These are phyloP conservation scores for Nicotiana paniculata DNA, from an alignment of 257 asterid species.

Conservation along the genomic window DNA sequence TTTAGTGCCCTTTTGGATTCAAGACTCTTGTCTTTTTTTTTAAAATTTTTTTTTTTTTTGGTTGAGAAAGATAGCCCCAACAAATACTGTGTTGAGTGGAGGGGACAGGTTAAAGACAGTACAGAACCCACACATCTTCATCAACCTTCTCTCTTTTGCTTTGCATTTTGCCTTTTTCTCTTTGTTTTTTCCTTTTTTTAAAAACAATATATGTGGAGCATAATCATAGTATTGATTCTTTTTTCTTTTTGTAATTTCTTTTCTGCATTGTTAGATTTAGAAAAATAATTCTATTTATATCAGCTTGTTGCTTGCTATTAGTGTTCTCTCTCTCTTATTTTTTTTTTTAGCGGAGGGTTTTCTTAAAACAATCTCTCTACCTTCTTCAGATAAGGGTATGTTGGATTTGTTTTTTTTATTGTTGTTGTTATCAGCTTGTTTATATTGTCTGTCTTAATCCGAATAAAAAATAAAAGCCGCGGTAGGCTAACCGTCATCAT, in stretches of 20 bases:
- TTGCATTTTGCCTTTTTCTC: slow-evolving; percentile 11
- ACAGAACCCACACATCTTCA: slow-evolving; percentile 80
- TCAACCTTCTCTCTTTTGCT: slow-evolving; percentile 22
- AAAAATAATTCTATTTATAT: too few relatives aligned
- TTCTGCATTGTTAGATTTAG: background rate
- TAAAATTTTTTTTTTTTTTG: background rate
- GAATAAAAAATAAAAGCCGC: too few relatives aligned
- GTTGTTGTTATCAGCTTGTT: too few relatives aligned
- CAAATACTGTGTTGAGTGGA: slow-evolving; percentile 61
- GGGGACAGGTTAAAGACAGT: slow-evolving; percentile 94
- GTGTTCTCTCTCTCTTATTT: too few relatives aligned
- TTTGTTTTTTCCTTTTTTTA: slow-evolving; percentile 6
- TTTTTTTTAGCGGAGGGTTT: too few relatives aligned
- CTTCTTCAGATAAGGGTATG: too few relatives aligned
- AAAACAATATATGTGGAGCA: background rate
- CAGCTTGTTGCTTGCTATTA: too few relatives aligned
- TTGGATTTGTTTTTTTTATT: too few relatives aligned
- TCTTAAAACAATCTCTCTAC: too few relatives aligned
- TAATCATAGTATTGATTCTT: slow-evolving; percentile 8
- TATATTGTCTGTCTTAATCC: too few relatives aligned
- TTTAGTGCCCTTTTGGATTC: slow-evolving; percentile 62
- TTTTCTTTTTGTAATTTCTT: too few relatives aligned
- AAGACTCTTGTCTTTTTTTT: slow-evolving; percentile 7
- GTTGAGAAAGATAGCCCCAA: slow-evolving; percentile 13
- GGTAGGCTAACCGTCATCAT: too few relatives aligned